Evolutionary conservation across 306 rosid species (phyloP).

Genomic region (Betula pendula): DNA sequence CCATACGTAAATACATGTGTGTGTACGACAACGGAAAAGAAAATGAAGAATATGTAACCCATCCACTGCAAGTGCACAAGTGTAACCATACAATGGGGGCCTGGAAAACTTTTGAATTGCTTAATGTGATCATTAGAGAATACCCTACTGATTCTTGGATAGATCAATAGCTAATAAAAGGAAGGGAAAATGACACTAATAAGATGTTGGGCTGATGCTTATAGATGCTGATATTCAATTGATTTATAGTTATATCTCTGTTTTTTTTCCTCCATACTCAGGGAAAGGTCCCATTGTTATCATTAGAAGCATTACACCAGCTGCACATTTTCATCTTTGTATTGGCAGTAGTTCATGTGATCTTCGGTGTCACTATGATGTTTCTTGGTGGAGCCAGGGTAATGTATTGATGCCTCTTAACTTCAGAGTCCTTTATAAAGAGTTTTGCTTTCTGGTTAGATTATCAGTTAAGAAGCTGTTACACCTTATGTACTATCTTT

Average conservation of each 20-base stretch:
- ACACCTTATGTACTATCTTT: background rate
- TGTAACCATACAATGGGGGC: no score
- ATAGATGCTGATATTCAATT: background rate
- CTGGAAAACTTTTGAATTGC: no score
- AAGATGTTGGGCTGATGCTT: no score
- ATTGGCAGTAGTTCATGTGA: conserved; percentile 76
- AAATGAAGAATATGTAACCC: background rate
- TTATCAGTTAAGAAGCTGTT: background rate
- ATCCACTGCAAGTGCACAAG: background rate
- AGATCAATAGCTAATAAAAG: background rate
- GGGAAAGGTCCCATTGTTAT: conserved; percentile 79
- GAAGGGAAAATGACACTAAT: background rate
- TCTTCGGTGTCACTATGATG: conserved; percentile 76
- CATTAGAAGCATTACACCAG: conserved; percentile 81
- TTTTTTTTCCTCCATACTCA: conserved; percentile 23
- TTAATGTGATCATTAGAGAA: no score
- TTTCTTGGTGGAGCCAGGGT: conserved; percentile 77
- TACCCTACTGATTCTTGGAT: no score
- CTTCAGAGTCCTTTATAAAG: background rate
- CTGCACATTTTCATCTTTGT: conserved; percentile 92
- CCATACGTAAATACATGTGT: background rate
- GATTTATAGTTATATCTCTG: background rate
- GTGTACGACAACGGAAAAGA: no score
- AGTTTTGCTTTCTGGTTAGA: background rate
- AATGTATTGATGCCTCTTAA: conserved; percentile 22